These are phyloP conservation scores for Blepharisma japonicum DNA, from an alignment of 73 alveolate species.

Conservation along the genomic window DNA sequence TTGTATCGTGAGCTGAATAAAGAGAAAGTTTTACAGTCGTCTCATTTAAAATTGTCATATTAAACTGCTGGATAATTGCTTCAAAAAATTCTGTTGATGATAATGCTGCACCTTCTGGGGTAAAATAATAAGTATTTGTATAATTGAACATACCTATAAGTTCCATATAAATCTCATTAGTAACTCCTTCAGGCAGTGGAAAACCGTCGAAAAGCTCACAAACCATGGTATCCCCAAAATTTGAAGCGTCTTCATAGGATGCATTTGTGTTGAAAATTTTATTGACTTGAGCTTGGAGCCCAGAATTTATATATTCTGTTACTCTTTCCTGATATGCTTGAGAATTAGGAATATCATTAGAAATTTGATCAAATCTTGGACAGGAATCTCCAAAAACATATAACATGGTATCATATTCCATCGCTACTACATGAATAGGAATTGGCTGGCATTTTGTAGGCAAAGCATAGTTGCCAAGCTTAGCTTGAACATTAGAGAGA, in stretches of 20 bases:
- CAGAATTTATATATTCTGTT: background rate
- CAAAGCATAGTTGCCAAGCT: background rate
- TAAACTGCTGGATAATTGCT: background rate
- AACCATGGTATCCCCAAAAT: background rate
- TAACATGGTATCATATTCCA: background rate
- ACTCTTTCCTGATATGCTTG: background rate
- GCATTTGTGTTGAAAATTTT: background rate
- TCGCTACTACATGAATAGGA: background rate
- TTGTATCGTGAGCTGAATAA: slow-evolving; percentile 5
- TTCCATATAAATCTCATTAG: background rate
- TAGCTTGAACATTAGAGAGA: background rate
- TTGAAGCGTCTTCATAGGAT: background rate
- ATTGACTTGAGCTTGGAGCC: background rate
- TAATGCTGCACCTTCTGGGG: background rate
- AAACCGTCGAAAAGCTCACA: background rate
- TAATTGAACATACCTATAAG: background rate
- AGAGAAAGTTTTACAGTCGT: background rate
- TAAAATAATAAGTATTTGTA: background rate
- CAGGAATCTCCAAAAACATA: background rate
- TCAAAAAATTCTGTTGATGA: background rate
- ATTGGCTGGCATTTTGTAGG: background rate
- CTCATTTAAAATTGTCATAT: background rate
- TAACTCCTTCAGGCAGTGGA: background rate
- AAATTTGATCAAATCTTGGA: background rate
- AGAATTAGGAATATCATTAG: background rate